These are phyloP conservation scores for Aspergillus puulaauensis DNA, from an alignment of 2,329 filamentous ascomycete genomes.

Conservation along the genomic window DNA sequence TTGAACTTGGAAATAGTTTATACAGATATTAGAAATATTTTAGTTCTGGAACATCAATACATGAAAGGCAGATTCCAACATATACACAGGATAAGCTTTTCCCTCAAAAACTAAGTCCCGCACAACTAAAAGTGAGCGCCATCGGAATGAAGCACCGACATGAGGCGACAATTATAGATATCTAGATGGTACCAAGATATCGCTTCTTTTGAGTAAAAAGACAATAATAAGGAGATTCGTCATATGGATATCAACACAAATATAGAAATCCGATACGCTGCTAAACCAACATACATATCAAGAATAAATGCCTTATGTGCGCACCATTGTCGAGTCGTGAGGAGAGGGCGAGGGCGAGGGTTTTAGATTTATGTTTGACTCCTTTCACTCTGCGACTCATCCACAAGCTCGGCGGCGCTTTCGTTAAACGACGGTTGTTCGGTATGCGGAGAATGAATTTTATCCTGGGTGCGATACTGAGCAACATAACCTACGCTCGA, in stretches of 20 bases:
- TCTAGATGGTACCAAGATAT: constrained; percentile 6
- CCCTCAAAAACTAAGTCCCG: not conserved
- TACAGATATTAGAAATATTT: constrained; percentile 11
- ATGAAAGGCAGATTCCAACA: constrained; percentile 17
- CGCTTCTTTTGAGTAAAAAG: constrained; percentile 9
- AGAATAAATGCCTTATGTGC: constrained; percentile 1
- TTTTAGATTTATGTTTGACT: constrained; percentile 3
- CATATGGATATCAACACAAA: constrained; percentile 18
- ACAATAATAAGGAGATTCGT: constrained; percentile 21
- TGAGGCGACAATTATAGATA: not conserved
- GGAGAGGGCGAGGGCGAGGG: not conserved
- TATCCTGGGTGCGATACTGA: constrained; percentile 49
- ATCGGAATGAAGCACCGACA: not conserved
- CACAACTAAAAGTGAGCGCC: not conserved
- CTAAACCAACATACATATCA: constrained; percentile 9
- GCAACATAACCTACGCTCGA: constrained; percentile 53
- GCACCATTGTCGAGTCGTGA: constrained; percentile 5
- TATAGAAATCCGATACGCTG: constrained; percentile 7
- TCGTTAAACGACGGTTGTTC: constrained; percentile 39
- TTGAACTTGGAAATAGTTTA: not conserved
- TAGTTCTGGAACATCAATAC: constrained; percentile 16
- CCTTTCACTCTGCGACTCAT: constrained; percentile 25
- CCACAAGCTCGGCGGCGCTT: constrained; percentile 47
- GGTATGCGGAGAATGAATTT: constrained; percentile 45
- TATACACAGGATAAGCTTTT: constrained; percentile 14